phyloP scores from a whole-genome alignment of 768 basidiomycete genomes.

The Rubroboletus satanas region DNA sequence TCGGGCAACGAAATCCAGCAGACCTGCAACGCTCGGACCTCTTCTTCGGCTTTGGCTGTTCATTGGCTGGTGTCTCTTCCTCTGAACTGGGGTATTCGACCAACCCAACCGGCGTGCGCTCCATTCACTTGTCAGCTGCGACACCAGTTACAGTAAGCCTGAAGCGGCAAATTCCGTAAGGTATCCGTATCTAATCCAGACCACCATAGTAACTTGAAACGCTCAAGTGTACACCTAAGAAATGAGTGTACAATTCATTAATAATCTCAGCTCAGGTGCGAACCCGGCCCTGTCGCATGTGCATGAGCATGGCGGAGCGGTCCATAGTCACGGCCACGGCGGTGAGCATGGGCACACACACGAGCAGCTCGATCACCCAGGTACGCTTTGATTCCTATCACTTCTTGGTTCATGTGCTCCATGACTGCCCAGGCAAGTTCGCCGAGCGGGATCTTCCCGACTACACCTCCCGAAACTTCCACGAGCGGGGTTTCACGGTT shows the following conservation, averaged over 20 bases:
- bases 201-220: not conserved
- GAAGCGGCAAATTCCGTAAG: constrained; percentile 13
- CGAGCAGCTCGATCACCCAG: constrained; percentile 86
- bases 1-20: not conserved
- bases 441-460: constrained; percentile 91
- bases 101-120: constrained; percentile 28
- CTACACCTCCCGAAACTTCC: constrained; percentile 77
- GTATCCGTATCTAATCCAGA: constrained; percentile 2
- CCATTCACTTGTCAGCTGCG: constrained; percentile 15
- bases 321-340: constrained; percentile 51
- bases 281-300: constrained; percentile 42
- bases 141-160: not conserved
- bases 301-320: constrained; percentile 43
- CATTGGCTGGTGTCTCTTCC: constrained; percentile 28
- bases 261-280: constrained; percentile 48
- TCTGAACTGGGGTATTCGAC: constrained; percentile 53
- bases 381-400: constrained; percentile 36
- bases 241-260: constrained; percentile 75
- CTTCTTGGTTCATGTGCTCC: not conserved
- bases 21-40: constrained; percentile 28
- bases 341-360: constrained; percentile 94
- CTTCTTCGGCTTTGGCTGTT: constrained; percentile 35
- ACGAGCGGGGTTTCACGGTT: constrained; percentile 91
- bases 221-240: no score
- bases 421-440: constrained; percentile 65